A percentile compares a stretch with the other conserved stretches of the same genome.
These are phyloP conservation scores for Globisporangium paroecandrum DNA, from an alignment of 352 stramenopile genomes.

Conservation along the genomic window DNA sequence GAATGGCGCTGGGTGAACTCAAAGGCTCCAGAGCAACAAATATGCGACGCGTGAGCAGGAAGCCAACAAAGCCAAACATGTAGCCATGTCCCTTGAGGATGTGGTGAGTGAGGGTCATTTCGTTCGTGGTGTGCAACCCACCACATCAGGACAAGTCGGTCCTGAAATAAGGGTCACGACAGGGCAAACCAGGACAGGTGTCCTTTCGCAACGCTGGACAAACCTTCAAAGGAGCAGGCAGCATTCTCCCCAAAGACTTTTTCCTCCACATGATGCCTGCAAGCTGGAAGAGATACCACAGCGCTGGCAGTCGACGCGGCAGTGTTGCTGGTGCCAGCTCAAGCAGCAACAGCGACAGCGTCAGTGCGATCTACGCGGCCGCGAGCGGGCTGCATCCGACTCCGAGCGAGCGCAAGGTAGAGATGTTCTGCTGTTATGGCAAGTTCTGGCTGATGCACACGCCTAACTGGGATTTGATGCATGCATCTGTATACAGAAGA, in stretches of 20 bases:
- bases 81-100: not conserved
- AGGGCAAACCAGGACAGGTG: not conserved
- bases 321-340: not conserved
- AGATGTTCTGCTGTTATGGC: not conserved
- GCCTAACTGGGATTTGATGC: not conserved
- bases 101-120: not conserved
- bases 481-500: not conserved
- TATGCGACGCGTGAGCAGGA: conserved; percentile 7
- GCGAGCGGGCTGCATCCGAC: conserved; percentile 23
- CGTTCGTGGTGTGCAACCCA: not conserved
- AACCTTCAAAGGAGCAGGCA: not conserved
- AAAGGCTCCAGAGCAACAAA: not conserved
- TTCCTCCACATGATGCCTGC: not conserved
- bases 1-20: not conserved
- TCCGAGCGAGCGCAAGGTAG: conserved; percentile 14
- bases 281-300: not conserved
- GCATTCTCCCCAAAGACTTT: too few species aligned
- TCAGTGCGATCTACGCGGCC: conserved; percentile 28
- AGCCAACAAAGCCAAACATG: not conserved
- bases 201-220: not conserved
- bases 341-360: conserved; percentile 13
- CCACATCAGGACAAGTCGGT: not conserved
- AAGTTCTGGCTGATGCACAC: not conserved
- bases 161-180: not conserved
- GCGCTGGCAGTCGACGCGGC: not conserved